These are phyloP conservation scores for Penicillium paneum DNA, from an alignment of 2,329 filamentous ascomycete species.

Conservation along the genomic window DNA sequence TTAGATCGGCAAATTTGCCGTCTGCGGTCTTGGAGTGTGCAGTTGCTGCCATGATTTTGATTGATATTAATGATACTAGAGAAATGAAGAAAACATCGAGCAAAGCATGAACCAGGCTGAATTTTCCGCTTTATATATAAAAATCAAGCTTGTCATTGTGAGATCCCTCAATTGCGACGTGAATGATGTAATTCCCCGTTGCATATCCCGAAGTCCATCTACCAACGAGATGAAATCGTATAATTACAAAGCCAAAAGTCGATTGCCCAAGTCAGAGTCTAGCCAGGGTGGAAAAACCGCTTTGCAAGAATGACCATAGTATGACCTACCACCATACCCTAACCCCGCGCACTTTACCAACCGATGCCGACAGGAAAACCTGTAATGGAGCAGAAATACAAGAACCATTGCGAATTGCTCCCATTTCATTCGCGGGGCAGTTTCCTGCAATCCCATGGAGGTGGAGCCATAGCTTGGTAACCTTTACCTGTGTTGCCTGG, in stretches of 20 bases:
- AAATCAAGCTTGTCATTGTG: not conserved
- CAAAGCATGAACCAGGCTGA: not conserved
- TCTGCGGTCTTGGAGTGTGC: conserved; percentile 10
- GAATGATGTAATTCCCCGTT: conserved; percentile 15
- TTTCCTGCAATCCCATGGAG: not conserved
- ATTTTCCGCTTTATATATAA: not conserved
- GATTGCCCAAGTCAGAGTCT: not conserved
- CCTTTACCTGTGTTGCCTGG: not conserved
- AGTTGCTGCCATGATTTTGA: conserved; percentile 14
- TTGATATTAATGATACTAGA: not conserved
- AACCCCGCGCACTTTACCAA: not conserved
- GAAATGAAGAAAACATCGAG: not conserved
- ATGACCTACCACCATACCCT: conserved; percentile 9
- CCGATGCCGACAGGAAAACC: conserved; percentile 3
- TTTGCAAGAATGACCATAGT: not conserved
- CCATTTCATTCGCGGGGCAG: conserved; percentile 3
- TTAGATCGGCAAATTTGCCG: conserved; percentile 61
- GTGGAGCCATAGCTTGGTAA: not conserved
- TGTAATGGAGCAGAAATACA: not conserved
- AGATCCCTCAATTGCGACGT: not conserved
- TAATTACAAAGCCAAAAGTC: not conserved
- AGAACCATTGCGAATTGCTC: conserved; percentile 2
- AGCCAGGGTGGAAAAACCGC: not conserved
- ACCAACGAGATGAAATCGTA: conserved; percentile 2
- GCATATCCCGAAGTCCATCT: not conserved